Percentiles rank a stretch among this genome's conserved stretches.
Evolutionary conservation across 148 eudicot genomes (phyloP).

Genomic region (Rhododendron ferrugineum): DNA sequence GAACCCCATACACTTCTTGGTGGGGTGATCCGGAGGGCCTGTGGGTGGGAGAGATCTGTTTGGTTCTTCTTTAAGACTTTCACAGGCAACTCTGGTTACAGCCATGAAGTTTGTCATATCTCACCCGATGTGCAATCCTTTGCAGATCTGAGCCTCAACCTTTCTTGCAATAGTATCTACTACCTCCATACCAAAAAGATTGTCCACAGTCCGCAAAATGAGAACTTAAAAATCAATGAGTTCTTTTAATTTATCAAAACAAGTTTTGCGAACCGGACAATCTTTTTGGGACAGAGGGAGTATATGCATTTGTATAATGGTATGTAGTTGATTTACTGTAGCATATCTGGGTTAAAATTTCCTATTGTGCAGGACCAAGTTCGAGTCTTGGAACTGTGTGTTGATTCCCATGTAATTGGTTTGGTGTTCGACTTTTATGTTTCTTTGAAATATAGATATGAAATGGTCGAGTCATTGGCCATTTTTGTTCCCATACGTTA

Average conservation of each 20-base stretch:
- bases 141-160: background rate
- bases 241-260: no score
- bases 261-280: no score
- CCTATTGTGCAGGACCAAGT: background rate
- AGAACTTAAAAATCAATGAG: no score
- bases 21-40: background rate
- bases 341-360: background rate
- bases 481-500: background rate
- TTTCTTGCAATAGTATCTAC: background rate
- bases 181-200: no score
- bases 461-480: background rate
- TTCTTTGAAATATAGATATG: background rate
- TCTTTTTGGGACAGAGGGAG: no score
- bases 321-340: background rate
- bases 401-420: background rate
- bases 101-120: background rate
- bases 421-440: background rate
- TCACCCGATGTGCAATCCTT: background rate
- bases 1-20: background rate
- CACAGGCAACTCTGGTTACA: background rate
- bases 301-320: background rate
- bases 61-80: background rate
- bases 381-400: background rate
- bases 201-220: no score
- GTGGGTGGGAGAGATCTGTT: background rate